Evolutionary conservation across 768 basidiomycete genomes (phyloP), one percentile per base, ranked within the genome.

Genomic region (Panellus pusillus): DNA sequence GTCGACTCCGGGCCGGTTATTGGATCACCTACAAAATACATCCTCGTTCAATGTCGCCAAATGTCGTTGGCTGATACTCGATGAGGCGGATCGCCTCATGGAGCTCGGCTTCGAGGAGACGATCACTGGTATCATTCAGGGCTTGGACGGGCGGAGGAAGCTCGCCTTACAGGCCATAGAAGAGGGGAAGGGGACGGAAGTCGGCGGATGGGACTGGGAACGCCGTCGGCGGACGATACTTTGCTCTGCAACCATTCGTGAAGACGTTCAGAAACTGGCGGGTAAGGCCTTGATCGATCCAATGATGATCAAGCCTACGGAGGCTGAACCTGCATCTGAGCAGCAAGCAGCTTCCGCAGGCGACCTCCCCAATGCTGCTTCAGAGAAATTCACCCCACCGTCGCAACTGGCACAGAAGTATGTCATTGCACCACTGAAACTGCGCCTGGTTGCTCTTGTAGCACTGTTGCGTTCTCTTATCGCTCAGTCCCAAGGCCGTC

Each of bases 51-150:
- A 94, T 55, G 82, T 95, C 50, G 93, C 89, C 47, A 96, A 95
- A 72, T 92, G 91, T 67, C 83, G 91, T 43, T 99, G 96, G 93
- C 78, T 99, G 28, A 86, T 99, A 9, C 82, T 98, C 20, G 97
- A 99, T 66, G 97, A 99, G 74, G 95, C 96, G 6, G 97, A 99
- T 71, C 79, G 94, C 38, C 74, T 99, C 46, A 98, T 98, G 95
- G 95, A 98, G 59, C 83, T 98, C 39, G 97, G 97, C 0, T 99
- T 99, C 58, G 95, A 97, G 68, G 94, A 98, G 65, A 92, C 93
- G 0, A 89, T 99, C 63, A 83, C 81, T 51, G 93, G 92, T 1
- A 97, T 98, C 58, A 73, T 98, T 32, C 82, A 87, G 63, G 87
- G 89, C 9, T 69, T 99, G 18, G 93, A 98, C 54, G 93, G 93